phyloP scores from a whole-genome alignment of 352 stramenopile genomes.

The Phytophthora gonapodyides region DNA sequence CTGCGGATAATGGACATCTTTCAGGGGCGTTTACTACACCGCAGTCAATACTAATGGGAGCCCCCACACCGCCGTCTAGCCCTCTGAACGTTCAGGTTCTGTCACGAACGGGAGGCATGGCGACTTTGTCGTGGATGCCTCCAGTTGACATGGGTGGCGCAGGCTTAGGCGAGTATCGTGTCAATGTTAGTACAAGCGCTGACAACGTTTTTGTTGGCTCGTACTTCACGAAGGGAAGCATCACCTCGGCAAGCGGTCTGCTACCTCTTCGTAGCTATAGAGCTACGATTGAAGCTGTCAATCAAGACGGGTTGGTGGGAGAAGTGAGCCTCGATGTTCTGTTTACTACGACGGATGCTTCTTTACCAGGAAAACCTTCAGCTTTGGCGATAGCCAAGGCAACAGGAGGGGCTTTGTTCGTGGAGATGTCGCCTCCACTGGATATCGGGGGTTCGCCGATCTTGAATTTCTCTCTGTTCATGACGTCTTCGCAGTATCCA shows the following conservation, averaged over 20 bases:
- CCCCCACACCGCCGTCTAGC: conserved; percentile 34
- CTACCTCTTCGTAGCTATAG: conserved; percentile 38
- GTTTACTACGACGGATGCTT: conserved; percentile 40
- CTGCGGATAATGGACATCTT: conserved; percentile 32
- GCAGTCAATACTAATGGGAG: conserved; percentile 27
- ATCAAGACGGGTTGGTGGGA: conserved; percentile 38
- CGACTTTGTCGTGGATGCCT: conserved; percentile 46
- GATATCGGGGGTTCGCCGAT: conserved; percentile 46
- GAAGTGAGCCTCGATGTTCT: conserved; percentile 9
- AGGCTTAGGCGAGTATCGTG: conserved; percentile 39
- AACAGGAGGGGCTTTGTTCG: conserved; percentile 52
- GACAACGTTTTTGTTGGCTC: not conserved
- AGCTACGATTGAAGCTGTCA: conserved; percentile 41
- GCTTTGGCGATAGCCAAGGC: conserved; percentile 22
- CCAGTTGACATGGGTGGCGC: conserved; percentile 51
- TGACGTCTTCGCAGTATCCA: conserved; percentile 43
- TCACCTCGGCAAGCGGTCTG: conserved; percentile 35
- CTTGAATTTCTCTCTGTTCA: conserved; percentile 31
- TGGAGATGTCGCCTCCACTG: conserved; percentile 38
- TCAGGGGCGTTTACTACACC: conserved; percentile 20
- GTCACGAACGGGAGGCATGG: conserved; percentile 45
- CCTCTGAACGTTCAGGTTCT: conserved; percentile 31
- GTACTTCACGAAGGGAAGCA: conserved; percentile 10
- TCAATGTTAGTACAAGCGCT: conserved; percentile 19
- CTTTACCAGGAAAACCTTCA: conserved; percentile 43